phyloP scores from a whole-genome alignment of 2,329 filamentous ascomycete species.

The Didymella arachidicola region DNA sequence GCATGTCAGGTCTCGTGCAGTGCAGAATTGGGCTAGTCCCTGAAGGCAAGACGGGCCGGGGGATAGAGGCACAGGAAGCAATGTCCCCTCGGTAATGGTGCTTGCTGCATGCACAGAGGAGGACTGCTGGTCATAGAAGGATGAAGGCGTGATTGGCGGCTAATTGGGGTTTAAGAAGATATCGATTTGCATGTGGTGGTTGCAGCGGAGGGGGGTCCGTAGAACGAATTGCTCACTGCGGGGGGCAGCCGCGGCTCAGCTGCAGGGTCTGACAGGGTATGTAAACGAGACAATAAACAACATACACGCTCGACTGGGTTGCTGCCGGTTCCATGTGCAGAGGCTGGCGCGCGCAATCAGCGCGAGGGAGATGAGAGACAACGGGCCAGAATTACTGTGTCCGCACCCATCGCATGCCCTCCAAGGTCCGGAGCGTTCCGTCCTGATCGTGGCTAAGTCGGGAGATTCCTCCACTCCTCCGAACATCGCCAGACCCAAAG shows the following conservation, averaged over 20 bases:
- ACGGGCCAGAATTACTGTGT: conserved; percentile 10
- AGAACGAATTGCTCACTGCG: conserved; percentile 26
- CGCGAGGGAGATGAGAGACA: conserved; percentile 3
- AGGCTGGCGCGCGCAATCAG: conserved; percentile 6
- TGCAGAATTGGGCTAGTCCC: conserved; percentile 39
- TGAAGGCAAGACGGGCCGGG: conserved; percentile 39
- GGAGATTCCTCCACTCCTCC: conserved; percentile 9
- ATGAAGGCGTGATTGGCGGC: conserved; percentile 34
- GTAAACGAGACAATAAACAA: conserved; percentile 20
- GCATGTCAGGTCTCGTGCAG: conserved; percentile 41
- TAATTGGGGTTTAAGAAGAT: conserved; percentile 17
- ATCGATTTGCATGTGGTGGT: conserved; percentile 17
- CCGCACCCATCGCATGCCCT: background rate
- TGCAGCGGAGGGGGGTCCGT: conserved; percentile 28
- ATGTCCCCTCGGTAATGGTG: conserved; percentile 9
- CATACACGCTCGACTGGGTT: conserved; percentile 15
- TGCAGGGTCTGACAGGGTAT: conserved; percentile 33
- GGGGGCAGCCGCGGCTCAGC: conserved; percentile 25
- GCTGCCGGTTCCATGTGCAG: conserved; percentile 16
- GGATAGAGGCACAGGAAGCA: conserved; percentile 17
- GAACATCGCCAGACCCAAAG: conserved; percentile 2
- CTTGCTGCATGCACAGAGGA: conserved; percentile 14
- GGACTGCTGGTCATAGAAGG: conserved; percentile 5
- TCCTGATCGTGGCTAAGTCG: conserved; percentile 14
- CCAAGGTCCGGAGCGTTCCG: conserved; percentile 16